phyloP scores from a whole-genome alignment of 352 stramenopile species.

The Phytophthora litchii region DNA sequence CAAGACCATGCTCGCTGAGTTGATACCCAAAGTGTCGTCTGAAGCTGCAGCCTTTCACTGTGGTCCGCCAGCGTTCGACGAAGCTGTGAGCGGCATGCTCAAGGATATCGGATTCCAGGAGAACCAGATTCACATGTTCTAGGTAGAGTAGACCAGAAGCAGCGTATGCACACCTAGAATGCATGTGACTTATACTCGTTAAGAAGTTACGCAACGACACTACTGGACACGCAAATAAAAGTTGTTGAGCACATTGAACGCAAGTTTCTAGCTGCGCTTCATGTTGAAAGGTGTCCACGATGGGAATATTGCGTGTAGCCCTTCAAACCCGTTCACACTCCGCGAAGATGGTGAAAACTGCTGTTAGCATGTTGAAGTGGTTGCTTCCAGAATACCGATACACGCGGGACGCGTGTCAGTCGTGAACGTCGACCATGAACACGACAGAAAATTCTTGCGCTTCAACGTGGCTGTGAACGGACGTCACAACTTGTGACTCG shows the following conservation, averaged over 20 bases:
- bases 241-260: background rate
- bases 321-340: background rate
- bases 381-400: constrained; percentile 1
- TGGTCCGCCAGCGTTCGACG: constrained; percentile 75
- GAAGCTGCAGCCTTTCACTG: constrained; percentile 74
- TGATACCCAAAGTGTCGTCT: constrained; percentile 47
- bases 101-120: constrained; percentile 52
- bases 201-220: no score
- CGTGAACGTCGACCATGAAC: background rate
- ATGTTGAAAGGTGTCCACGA: constrained; percentile 4
- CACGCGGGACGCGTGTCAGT: constrained; percentile 18
- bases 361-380: constrained; percentile 16
- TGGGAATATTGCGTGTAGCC: constrained; percentile 14
- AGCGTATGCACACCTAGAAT: background rate
- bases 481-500: no score
- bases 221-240: no score
- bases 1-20: constrained; percentile 43
- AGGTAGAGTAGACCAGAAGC: background rate
- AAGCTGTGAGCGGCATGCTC: constrained; percentile 52
- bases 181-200: no score
- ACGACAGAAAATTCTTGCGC: constrained; percentile 25
- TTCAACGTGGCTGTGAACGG: constrained; percentile 26
- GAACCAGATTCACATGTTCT: constrained; percentile 59
- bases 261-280: no score
- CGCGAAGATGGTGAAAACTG: constrained; percentile 4